Percentiles rank a stretch among this genome's conserved stretches.
Conservation (phyloP, 2,329 filamentous ascomycete genomes). For the Lasiodiplodia sp. region DNA sequence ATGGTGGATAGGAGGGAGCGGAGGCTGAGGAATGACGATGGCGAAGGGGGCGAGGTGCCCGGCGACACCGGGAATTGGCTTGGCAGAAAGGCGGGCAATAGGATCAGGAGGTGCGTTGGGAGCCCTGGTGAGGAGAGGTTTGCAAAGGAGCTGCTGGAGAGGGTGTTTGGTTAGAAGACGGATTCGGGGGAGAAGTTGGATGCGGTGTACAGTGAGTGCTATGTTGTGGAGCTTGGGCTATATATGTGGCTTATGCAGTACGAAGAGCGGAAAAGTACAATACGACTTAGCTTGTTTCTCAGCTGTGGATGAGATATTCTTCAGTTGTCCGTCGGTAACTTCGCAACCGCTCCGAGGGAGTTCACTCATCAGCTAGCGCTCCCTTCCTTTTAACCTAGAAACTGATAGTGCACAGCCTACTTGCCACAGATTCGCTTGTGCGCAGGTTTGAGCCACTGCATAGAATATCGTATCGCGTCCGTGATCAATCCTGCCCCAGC, state of each 20-base stretch:
- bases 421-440: no score
- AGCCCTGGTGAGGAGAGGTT: conserved; percentile 74
- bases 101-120: conserved; percentile 74
- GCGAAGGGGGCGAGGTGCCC: conserved; percentile 58
- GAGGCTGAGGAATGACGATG: conserved; percentile 54
- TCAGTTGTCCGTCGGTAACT: no score
- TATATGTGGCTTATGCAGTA: neutral
- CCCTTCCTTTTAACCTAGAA: no score
- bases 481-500: no score
- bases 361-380: no score
- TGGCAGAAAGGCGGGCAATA: conserved; percentile 76
- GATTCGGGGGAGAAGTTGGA: neutral
- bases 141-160: conserved; percentile 69
- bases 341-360: no score
- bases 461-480: no score
- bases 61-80: conserved; percentile 82
- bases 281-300: conserved; percentile 5
- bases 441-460: no score
- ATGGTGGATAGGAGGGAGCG: conserved; percentile 76
- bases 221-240: neutral
- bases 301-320: no score
- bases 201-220: neutral
- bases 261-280: neutral
- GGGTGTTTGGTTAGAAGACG: conserved; percentile 59
- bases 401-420: no score